Conservation (phyloP, 139 green algal species). For the Eudorina sp. region DNA sequence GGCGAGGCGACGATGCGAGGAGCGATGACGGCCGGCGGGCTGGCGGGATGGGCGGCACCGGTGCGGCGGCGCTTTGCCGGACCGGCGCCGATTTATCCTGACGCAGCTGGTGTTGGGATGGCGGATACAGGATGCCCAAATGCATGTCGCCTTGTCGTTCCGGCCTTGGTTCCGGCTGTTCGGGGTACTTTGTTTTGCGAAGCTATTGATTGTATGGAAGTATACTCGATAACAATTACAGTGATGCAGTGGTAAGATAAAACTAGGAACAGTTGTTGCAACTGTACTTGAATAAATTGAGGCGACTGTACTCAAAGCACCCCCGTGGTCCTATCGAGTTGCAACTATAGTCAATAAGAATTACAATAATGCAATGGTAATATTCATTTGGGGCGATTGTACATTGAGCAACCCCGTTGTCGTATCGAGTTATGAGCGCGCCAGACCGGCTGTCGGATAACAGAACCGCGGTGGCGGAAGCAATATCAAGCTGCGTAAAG, state of each 20-base stretch:
- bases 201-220: too few relatives aligned
- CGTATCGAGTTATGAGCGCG: conserved; percentile 15
- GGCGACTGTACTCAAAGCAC: too few relatives aligned
- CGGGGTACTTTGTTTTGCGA: too few relatives aligned
- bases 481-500: not conserved
- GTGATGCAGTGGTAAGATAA: too few relatives aligned
- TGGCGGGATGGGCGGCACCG: not conserved
- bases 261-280: too few relatives aligned
- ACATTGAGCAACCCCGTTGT: not conserved
- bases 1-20: not conserved
- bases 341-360: too few relatives aligned
- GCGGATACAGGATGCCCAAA: not conserved
- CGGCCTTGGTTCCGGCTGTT: not conserved
- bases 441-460: conserved; percentile 10
- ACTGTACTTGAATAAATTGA: too few relatives aligned
- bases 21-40: conserved; percentile 5
- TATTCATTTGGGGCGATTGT: not conserved
- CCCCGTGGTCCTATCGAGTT: too few relatives aligned
- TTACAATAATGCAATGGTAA: not conserved
- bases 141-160: conserved; percentile 7
- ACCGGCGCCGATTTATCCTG: not conserved
- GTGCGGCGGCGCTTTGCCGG: too few relatives aligned
- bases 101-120: not conserved
- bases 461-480: conserved; percentile 3
- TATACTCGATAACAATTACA: too few relatives aligned